Evolutionary conservation across 1,139 yeast genomes (phyloP), one percentile per base, ranked within the genome.

Genomic region (Taiozyma sp.): DNA sequence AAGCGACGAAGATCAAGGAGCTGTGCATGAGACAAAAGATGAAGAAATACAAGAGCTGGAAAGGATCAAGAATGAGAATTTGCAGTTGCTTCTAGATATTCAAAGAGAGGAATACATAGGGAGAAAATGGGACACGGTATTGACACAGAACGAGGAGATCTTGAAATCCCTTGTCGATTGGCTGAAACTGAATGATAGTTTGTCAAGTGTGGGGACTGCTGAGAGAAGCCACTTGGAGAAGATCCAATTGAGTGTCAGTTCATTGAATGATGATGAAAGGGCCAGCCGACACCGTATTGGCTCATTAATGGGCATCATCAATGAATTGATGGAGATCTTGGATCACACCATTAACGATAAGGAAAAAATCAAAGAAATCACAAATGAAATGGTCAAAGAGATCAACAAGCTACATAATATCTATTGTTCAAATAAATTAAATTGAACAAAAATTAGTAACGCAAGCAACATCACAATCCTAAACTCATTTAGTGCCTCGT

Each of bases 61-160:
- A 30, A 53, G 54, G 26, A 59, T 76, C 26, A 75, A 76, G 50
- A 57, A 58, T 29, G 70, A 71, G 52, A 62, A 80, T 45, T 51
- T 75, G 6, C 62, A 62, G 14, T 54, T 75, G 35, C 63, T 76
- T 8, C 67, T 74, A 72, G 75, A 72, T 35, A 62, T 78, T 2
- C 80, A 77, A 56, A 65, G 71, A 46, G 76, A 76, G 50, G 79
- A 75, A 43, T 72, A 61, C 51, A 48, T 74, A 1, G 53, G 68
- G 2, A 67, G 60, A 16, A 72, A 71, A 55, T 60, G 76, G 51
- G 48, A 56, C n/a, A 72, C 68, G 32, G 53, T 76, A 29, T 60
- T 75, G 3, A 61, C 59, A 26, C 76, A 75, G 54, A 73, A 76
- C 54, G 65, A 71, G 42, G 75, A 72, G 16, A 67, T 77, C 32